These are phyloP conservation scores for Immersiporthe knoxdaviesiana DNA, from an alignment of 2,329 filamentous ascomycete species.

Conservation along the genomic window DNA sequence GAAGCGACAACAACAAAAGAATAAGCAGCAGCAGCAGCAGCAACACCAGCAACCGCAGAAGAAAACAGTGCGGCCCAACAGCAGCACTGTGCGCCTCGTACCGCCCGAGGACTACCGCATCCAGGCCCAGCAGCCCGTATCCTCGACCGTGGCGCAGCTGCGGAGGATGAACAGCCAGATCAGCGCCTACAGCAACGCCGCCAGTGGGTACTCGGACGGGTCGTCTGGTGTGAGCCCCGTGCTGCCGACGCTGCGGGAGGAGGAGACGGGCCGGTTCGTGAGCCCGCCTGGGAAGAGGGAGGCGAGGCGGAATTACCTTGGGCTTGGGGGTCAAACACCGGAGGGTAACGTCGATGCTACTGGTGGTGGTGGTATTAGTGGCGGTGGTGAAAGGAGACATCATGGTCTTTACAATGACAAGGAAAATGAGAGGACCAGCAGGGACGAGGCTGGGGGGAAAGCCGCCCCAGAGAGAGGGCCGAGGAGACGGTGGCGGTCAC, in stretches of 20 bases:
- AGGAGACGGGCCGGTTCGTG: slow-evolving; percentile 37
- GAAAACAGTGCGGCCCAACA: slow-evolving; percentile 9
- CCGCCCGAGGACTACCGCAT: slow-evolving; percentile 17
- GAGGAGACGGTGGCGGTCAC: neutral
- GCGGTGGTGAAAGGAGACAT: neutral
- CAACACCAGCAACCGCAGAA: neutral
- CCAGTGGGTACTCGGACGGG: slow-evolving; percentile 38
- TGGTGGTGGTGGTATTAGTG: too few relatives aligned
- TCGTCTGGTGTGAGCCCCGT: slow-evolving; percentile 36
- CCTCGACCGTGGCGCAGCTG: slow-evolving; percentile 54
- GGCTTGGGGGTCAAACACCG: slow-evolving; percentile 41
- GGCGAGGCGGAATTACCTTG: slow-evolving; percentile 52
- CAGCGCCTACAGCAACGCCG: slow-evolving; percentile 48
- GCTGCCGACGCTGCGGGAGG: slow-evolving; percentile 43
- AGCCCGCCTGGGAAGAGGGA: slow-evolving; percentile 33
- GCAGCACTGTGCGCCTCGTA: slow-evolving; percentile 19
- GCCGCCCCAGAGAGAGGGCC: neutral
- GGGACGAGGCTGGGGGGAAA: slow-evolving; percentile 21
- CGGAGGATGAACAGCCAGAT: slow-evolving; percentile 61
- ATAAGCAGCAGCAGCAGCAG: neutral
- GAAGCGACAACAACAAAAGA: neutral
- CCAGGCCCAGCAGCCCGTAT: slow-evolving; percentile 33
- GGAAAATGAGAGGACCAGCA: slow-evolving; percentile 13
- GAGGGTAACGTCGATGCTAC: slow-evolving; percentile 4
- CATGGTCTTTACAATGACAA: slow-evolving; percentile 8